Evolutionary conservation across 352 stramenopile species (phyloP).

Genomic region (Phytophthora tentaculata): DNA sequence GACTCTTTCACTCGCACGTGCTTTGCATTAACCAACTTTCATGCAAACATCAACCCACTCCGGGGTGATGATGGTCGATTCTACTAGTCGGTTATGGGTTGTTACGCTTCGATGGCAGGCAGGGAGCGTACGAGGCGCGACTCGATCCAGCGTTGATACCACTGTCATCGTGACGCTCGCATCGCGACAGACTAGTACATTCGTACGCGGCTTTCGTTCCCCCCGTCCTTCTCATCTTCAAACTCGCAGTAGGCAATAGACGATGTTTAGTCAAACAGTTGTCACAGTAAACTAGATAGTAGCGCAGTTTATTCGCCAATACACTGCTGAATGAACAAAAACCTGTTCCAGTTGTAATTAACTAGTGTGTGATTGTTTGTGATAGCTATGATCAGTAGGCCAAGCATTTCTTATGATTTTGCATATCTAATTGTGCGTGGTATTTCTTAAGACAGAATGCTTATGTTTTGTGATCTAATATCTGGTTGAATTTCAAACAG

Average conservation of each 20-base stretch:
- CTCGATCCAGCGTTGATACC: not conserved
- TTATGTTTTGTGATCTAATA: not conserved
- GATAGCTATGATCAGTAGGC: not conserved
- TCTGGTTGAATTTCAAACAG: too few species aligned
- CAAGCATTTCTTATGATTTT: not conserved
- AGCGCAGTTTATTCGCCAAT: not conserved
- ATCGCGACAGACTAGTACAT: not conserved
- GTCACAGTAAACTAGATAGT: not conserved
- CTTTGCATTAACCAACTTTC: constrained; percentile 25
- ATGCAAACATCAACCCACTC: constrained; percentile 8
- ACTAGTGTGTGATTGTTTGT: not conserved
- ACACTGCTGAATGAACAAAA: not conserved
- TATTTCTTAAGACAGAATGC: not conserved
- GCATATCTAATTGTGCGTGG: not conserved
- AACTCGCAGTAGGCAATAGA: not conserved
- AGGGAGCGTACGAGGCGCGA: not conserved
- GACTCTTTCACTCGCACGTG: constrained; percentile 12
- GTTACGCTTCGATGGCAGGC: not conserved
- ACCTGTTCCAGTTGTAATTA: not conserved
- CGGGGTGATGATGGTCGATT: not conserved
- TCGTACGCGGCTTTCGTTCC: not conserved
- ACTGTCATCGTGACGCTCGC: not conserved
- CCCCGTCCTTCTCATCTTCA: not conserved
- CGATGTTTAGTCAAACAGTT: not conserved
- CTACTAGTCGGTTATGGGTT: not conserved